phyloP scores from a whole-genome alignment of 768 basidiomycete species.

The Dentipellis sp. region DNA sequence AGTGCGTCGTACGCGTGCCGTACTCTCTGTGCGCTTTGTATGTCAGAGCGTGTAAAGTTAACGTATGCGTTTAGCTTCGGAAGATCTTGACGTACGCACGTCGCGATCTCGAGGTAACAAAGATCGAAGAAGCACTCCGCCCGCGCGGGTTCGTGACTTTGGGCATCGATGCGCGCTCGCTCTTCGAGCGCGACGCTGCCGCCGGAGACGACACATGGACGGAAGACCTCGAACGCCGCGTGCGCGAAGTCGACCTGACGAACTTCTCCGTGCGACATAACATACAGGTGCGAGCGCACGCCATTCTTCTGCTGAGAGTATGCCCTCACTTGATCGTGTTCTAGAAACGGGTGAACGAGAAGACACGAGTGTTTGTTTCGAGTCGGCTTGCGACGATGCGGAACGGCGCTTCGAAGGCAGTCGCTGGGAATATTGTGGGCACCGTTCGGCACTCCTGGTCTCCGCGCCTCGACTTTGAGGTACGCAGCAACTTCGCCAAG shows the following conservation, averaged over 20 bases:
- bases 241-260: constrained; percentile 27
- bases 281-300: constrained; percentile 28
- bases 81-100: constrained; percentile 32
- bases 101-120: constrained; percentile 27
- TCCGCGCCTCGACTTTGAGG: constrained; percentile 41
- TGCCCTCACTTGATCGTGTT: neutral
- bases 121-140: constrained; percentile 30
- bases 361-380: constrained; percentile 33
- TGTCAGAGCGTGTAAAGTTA: neutral
- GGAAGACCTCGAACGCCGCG: constrained; percentile 16
- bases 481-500: constrained; percentile 6
- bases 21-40: neutral
- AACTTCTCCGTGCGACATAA: constrained; percentile 33
- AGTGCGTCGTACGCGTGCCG: constrained; percentile 22
- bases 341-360: constrained; percentile 40
- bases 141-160: constrained; percentile 37
- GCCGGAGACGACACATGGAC: constrained; percentile 1
- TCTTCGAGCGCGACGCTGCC: constrained; percentile 29
- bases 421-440: constrained; percentile 36
- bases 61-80: constrained; percentile 31
- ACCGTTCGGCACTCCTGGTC: constrained; percentile 74
- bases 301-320: too few species aligned
- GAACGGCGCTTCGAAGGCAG: neutral
- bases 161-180: constrained; percentile 38
- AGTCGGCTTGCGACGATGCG: constrained; percentile 22